Evolutionary conservation across 2,329 filamentous ascomycete species (phyloP), one percentile per base, ranked within the genome.

Genomic region (Aspergillus melleus): DNA sequence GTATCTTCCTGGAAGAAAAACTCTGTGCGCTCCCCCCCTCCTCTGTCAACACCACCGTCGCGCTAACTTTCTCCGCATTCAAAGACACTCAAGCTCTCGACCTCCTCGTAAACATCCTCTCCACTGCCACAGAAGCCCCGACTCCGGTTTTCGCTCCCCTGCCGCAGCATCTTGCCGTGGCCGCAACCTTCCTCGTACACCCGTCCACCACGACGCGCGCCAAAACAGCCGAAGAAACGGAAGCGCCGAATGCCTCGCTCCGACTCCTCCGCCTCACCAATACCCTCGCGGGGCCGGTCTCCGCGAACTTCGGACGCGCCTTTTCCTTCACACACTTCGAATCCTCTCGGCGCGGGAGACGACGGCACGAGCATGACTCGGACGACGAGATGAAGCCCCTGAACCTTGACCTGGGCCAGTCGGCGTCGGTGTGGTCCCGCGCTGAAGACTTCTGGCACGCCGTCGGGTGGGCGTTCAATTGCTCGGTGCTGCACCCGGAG

Each of bases 391-490:
- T 80, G 0, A 83, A 84, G 50, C 76, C 79, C 10, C 76, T 92
- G 39, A 79, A 81, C 47, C 82, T 85, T 6, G 80, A 82, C 10
- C 80, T 92, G 59, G 88, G 88, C 1, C 84, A 85, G 54, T 79
- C 83, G 14, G 82, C 86, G 49, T 88, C 89, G 30, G 64, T 97
- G 1, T 96, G 90, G 86, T 79, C 79, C 16, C 84, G 86, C n/a
- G 90, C 89, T 0, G 87, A 90, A 61, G 91, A 96, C 71, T 96
- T 98, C 69, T 99, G 95, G 92, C 85, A 88, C 47, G 85, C 91
- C 0, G 84, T 95, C 0, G 95, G 94, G 3, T 98, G 95, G 95
- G 90, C 91, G 0, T 92, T 98, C 74, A 95, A 94, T 72, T 98
- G 94, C 77, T 93, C 91, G 54, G 83, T 90, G 1, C 74, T 84